Conservation (phyloP, 352 stramenopile species). For the Phytophthora cryptogea region DNA sequence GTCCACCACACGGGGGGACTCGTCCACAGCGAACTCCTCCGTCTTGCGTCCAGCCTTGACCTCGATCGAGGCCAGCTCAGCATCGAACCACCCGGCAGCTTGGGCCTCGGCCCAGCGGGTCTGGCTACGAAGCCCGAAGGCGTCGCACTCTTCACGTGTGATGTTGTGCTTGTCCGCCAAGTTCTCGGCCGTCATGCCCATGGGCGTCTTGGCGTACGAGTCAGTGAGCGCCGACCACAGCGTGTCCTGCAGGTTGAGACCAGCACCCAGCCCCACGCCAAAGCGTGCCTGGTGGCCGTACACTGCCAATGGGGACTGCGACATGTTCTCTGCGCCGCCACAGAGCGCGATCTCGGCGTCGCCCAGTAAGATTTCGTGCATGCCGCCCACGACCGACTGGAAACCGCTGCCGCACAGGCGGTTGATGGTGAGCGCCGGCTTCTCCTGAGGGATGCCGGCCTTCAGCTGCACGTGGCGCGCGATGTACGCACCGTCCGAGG, state of each 20-base stretch:
- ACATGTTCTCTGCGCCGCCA: constrained; percentile 97
- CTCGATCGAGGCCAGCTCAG: constrained; percentile 92
- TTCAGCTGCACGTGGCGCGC: constrained; percentile 95
- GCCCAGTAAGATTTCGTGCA: constrained; percentile 91
- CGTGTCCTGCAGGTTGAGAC: constrained; percentile 94
- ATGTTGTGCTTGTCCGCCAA: constrained; percentile 96
- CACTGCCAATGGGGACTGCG: constrained; percentile 90
- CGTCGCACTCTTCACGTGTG: constrained; percentile 94
- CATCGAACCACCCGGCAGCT: constrained; percentile 92
- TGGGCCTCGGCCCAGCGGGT: constrained; percentile 91
- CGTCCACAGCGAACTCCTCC: constrained; percentile 72
- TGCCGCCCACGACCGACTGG: constrained; percentile 93
- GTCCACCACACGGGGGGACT: constrained; percentile 81
- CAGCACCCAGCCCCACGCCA: constrained; percentile 91
- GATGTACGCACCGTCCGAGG: constrained; percentile 93
- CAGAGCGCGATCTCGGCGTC: constrained; percentile 91
- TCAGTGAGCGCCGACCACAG: constrained; percentile 98
- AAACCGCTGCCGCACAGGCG: constrained; percentile 97
- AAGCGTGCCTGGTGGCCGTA: constrained; percentile 94
- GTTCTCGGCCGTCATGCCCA: constrained; percentile 99
- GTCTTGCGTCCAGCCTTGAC: constrained; percentile 94
- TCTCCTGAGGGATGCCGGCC: constrained; percentile 85
- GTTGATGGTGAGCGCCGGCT: constrained; percentile 97
- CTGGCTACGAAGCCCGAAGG: constrained; percentile 95
- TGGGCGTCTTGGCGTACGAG: constrained; percentile 93